These are phyloP conservation scores for Boletus rubescentipes DNA, from an alignment of 768 basidiomycete species.

Conservation along the genomic window DNA sequence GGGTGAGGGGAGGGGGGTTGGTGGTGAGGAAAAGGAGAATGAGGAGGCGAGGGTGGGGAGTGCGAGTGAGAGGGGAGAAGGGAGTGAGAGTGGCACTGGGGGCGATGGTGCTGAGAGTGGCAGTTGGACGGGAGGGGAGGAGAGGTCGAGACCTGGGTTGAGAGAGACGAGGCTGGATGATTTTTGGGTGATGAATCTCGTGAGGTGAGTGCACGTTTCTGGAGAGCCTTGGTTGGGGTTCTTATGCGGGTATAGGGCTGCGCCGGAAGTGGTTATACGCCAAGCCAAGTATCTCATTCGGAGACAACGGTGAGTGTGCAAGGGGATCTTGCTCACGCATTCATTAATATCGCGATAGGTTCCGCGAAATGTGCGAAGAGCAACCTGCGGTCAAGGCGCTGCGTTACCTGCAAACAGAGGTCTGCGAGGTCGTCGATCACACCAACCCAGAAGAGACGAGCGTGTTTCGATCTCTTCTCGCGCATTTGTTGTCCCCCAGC, in stretches of 20 bases:
- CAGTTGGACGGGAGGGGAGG: slow-evolving; percentile 21
- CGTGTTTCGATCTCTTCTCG: slow-evolving; percentile 63
- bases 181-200: slow-evolving; percentile 73
- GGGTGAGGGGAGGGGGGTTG: slow-evolving; percentile 36
- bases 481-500: slow-evolving; percentile 53
- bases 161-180: slow-evolving; percentile 62
- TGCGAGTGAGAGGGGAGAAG: background rate
- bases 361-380: slow-evolving; percentile 79
- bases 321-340: background rate
- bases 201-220: slow-evolving; percentile 45
- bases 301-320: slow-evolving; percentile 60
- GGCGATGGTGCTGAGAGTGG: background rate
- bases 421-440: slow-evolving; percentile 72
- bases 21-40: slow-evolving; percentile 27
- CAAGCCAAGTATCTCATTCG: slow-evolving; percentile 63
- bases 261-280: slow-evolving; percentile 60
- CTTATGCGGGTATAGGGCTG: slow-evolving; percentile 43
- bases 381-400: slow-evolving; percentile 59
- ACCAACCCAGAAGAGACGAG: slow-evolving; percentile 57
- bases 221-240: background rate
- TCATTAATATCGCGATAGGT: slow-evolving; percentile 45
- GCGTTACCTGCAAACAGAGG: slow-evolving; percentile 66
- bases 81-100: background rate
- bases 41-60: background rate
- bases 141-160: slow-evolving; percentile 3